Evolutionary conservation across 768 basidiomycete genomes (phyloP).

Genomic region (Galerina marginata): DNA sequence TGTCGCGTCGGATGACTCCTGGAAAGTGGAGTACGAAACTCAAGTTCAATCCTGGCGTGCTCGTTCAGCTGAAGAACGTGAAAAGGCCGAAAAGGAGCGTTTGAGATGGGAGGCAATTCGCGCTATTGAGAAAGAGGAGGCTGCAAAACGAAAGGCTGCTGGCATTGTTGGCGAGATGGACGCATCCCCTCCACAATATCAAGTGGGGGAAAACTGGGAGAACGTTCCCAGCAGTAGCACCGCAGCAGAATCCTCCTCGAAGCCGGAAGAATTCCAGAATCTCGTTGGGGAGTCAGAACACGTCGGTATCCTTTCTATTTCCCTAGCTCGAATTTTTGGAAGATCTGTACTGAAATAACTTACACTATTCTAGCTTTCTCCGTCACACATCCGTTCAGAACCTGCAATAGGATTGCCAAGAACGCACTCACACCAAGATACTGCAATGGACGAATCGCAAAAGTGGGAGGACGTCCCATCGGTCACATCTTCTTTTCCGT

Average conservation of each 20-base stretch:
- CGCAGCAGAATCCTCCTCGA: conserved; percentile 13
- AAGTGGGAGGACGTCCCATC: conserved; percentile 80
- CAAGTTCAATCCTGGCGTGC: conserved; percentile 75
- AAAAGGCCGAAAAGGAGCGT: conserved; percentile 77
- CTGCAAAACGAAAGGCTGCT: conserved; percentile 43
- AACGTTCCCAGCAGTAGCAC: conserved; percentile 18
- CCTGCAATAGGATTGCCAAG: conserved; percentile 24
- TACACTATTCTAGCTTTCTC: conserved; percentile 7
- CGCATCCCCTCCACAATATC: conserved; percentile 19
- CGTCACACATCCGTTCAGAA: conserved; percentile 21
- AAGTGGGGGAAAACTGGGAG: conserved; percentile 23
- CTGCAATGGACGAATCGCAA: conserved; percentile 49
- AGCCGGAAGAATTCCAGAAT: conserved; percentile 7
- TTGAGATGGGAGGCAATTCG: conserved; percentile 74
- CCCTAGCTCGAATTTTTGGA: background rate
- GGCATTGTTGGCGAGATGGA: conserved; percentile 28
- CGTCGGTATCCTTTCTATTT: conserved; percentile 1
- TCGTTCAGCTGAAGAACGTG: conserved; percentile 71
- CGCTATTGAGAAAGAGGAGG: conserved; percentile 53
- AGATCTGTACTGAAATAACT: background rate
- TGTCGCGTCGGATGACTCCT: conserved; percentile 46
- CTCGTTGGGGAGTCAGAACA: background rate
- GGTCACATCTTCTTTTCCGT: conserved; percentile 74
- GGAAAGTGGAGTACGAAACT: conserved; percentile 73
- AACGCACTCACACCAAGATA: conserved; percentile 42